Conservation (phyloP, 768 basidiomycete genomes). For the Austroboletus eburneus region DNA sequence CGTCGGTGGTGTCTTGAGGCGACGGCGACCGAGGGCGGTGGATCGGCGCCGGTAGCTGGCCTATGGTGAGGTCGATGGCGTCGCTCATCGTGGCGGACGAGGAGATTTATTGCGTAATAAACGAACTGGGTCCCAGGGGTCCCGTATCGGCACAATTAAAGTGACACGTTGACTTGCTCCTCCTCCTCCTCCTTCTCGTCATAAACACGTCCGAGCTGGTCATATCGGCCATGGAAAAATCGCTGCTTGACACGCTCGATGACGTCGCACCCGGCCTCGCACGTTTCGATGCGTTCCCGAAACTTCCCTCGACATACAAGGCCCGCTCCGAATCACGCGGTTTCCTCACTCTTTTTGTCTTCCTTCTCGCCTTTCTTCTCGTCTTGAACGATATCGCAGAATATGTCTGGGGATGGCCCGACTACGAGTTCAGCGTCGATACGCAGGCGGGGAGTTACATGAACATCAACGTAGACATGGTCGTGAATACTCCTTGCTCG, state of each 20-base stretch:
- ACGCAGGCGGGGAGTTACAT: slow-evolving; percentile 53
- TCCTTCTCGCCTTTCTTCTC: slow-evolving; percentile 62
- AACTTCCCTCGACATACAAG: slow-evolving; percentile 79
- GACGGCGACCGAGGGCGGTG: too few species aligned
- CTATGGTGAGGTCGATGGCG: too few species aligned
- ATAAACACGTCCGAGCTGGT: not conserved
- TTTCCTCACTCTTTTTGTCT: slow-evolving; percentile 72
- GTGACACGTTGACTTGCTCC: slow-evolving; percentile 11
- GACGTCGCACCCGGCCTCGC: slow-evolving; percentile 41
- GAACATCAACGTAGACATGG: slow-evolving; percentile 88
- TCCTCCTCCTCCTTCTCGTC: not conserved
- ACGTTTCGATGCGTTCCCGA: slow-evolving; percentile 84
- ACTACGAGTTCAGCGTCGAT: slow-evolving; percentile 87
- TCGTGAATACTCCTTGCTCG: slow-evolving; percentile 89
- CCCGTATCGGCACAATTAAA: not conserved
- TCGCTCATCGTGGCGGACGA: too few species aligned
- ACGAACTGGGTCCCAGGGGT: too few species aligned
- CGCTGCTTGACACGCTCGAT: slow-evolving; percentile 63
- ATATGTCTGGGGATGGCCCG: slow-evolving; percentile 91
- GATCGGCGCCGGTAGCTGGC: too few species aligned
- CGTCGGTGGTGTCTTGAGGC: too few species aligned
- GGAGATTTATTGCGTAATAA: too few species aligned
- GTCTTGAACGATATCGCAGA: slow-evolving; percentile 88
- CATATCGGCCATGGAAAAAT: slow-evolving; percentile 10
- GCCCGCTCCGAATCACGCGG: slow-evolving; percentile 75